Conservation (phyloP, 2,329 filamentous ascomycete genomes). For the Apiospora arundinis region DNA sequence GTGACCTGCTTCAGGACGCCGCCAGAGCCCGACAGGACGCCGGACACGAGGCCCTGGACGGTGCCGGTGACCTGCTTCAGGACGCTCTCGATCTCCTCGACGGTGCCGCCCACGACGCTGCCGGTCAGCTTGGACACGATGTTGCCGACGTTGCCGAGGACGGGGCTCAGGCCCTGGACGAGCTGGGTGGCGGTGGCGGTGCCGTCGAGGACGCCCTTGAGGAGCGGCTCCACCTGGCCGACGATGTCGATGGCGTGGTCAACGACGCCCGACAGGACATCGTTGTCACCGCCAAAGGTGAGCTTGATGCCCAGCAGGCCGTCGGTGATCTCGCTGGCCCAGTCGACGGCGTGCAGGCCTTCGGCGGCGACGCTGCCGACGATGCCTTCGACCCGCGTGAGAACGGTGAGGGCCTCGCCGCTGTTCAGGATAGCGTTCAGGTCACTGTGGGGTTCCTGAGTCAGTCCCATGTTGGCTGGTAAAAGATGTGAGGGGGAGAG, state of each 20-base stretch:
- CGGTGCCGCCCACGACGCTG: constrained; percentile 16
- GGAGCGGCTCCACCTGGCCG: constrained; percentile 12
- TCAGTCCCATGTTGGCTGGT: neutral
- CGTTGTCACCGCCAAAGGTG: constrained; percentile 15
- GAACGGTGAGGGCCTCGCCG: neutral
- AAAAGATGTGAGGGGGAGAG: neutral
- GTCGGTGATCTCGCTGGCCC: constrained; percentile 18
- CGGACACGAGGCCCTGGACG: constrained; percentile 19
- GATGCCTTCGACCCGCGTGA: neutral
- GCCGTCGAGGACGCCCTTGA: constrained; percentile 19
- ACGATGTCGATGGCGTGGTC: constrained; percentile 22
- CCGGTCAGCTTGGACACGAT: constrained; percentile 18
- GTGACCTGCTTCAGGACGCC: constrained; percentile 12
- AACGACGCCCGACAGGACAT: constrained; percentile 10
- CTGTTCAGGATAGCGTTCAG: neutral
- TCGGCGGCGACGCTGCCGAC: constrained; percentile 17
- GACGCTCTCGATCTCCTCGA: constrained; percentile 2
- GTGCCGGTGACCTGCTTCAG: constrained; percentile 19
- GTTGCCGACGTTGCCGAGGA: constrained; percentile 21
- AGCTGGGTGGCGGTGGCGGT: constrained; percentile 4
- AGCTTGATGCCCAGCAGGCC: constrained; percentile 16
- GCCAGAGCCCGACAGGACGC: constrained; percentile 11
- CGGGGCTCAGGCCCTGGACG: constrained; percentile 7
- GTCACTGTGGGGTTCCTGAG: neutral
- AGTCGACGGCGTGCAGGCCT: constrained; percentile 10